Percentiles rank a stretch among this genome's conserved stretches.
These are phyloP conservation scores for Neonothopanus nambi DNA, from an alignment of 1,284 basidiomycete species.

Conservation along the genomic window DNA sequence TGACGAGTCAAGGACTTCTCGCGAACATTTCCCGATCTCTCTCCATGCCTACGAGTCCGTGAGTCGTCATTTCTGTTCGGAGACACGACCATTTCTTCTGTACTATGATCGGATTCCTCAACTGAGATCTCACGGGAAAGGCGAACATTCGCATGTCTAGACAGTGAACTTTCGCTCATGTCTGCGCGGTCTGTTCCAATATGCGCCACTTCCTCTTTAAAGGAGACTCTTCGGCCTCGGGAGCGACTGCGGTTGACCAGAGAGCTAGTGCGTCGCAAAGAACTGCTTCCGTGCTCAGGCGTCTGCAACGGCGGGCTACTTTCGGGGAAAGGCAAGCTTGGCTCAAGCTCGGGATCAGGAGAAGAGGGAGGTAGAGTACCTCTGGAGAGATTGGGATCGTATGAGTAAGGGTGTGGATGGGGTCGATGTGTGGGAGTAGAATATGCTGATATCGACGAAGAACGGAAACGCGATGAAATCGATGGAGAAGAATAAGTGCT, in stretches of 20 bases:
- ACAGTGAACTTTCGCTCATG: no score
- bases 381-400: conserved; percentile 41
- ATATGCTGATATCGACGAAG: conserved; percentile 23
- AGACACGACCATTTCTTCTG: no score
- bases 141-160: background rate
- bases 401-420: conserved; percentile 38
- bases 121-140: conserved; percentile 8
- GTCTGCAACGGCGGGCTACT: background rate
- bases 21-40: no score
- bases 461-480: conserved; percentile 7
- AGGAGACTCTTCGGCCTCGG: conserved; percentile 39
- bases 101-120: background rate
- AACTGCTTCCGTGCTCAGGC: conserved; percentile 11
- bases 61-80: no score
- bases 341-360: conserved; percentile 33
- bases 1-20: no score
- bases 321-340: background rate
- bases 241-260: conserved; percentile 38
- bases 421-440: conserved; percentile 40
- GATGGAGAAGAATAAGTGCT: background rate
- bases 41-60: no score
- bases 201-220: conserved; percentile 25
- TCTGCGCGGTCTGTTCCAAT: background rate
- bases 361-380: conserved; percentile 50
- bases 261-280: conserved; percentile 27